Evolutionary conservation across 805 yeast species (phyloP), one percentile per base, ranked within the genome.

Genomic region (Metschnikowia vanudenii): DNA sequence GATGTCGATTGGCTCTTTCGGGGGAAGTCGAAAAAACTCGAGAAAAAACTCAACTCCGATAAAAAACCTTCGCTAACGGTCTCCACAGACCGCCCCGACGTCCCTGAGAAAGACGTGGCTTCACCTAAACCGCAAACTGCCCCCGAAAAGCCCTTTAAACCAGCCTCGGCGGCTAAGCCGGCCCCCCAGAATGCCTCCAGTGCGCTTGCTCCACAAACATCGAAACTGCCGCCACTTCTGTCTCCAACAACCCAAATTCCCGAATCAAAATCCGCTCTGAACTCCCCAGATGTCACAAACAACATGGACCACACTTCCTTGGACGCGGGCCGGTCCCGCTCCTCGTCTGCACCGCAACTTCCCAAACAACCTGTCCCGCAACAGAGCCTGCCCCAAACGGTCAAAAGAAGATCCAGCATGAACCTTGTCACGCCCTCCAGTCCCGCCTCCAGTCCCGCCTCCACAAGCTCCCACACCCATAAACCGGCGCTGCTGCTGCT

Each of bases 1-100:
- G 92, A 86, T 55, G 90, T 87, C 11, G 95, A 86, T 59, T 87
- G 96, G 96, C 69, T 87, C 22, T 86, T 86, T 60, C 73, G 89
- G 56, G 91, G 91, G n/a, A 83, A 83, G 60, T 81, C 83, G 34
- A 80, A 78, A 65, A 81, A 78, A 52, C 59, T 76, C 40, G 67
- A 76, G 34, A 77, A 76, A 53, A 75, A 71, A 53, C 60, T 65
- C 65, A 65, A 60, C 28, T 43, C 53, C 8, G 57, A 54, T 19
- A 31, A 42, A 20, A 45, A 39, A 29, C 48, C 54, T 10, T 47
- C 55, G 20, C 41, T 38, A 4, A 34, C 47, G 7, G 36, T 39
- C 18, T 14, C 41, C 18, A 4, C 34, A 2, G 46, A 43, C 19
- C 37, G 45, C 9, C 35, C 43, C 10, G 54, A 51, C 17, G 20